Evolutionary conservation across 352 stramenopile species (phyloP).

Genomic region (Peronosclerospora sorghi): DNA sequence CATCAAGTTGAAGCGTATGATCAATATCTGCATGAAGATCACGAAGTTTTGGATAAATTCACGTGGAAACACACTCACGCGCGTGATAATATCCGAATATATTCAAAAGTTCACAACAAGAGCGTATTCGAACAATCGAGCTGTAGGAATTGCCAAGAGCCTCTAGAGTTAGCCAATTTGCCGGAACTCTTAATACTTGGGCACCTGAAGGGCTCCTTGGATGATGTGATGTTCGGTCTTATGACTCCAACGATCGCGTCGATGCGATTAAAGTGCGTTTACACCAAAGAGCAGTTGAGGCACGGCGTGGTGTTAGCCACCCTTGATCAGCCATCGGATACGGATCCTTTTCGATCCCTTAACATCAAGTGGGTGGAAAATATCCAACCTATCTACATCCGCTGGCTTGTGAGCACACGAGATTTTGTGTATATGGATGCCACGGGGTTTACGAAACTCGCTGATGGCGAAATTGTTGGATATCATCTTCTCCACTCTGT

Average conservation of each 20-base stretch:
- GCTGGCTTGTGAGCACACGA: constrained; percentile 24
- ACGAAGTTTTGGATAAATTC: constrained; percentile 14
- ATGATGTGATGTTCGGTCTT: constrained; percentile 33
- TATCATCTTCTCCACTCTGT: constrained; percentile 60
- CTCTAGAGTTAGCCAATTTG: constrained; percentile 8
- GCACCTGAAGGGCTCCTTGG: constrained; percentile 21
- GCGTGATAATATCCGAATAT: constrained; percentile 20
- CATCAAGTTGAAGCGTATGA: constrained; percentile 21
- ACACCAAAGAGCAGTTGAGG: constrained; percentile 20
- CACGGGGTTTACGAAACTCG: constrained; percentile 19
- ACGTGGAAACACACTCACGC: constrained; percentile 22
- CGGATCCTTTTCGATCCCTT: constrained; percentile 35
- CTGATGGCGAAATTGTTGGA: constrained; percentile 34
- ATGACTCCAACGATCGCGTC: constrained; percentile 19
- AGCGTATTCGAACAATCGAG: constrained; percentile 3
- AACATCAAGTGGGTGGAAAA: constrained; percentile 38
- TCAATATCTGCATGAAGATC: constrained; percentile 16
- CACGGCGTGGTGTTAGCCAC: constrained; percentile 27
- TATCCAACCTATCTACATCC: constrained; percentile 15
- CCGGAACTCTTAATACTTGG: constrained; percentile 16
- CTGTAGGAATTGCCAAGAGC: constrained; percentile 6
- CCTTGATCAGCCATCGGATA: constrained; percentile 22
- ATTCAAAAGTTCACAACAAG: constrained; percentile 12
- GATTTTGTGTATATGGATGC: constrained; percentile 21
- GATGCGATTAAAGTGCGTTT: constrained; percentile 38